These are phyloP conservation scores for Westerdykella aurantiaca DNA, from an alignment of 2,329 filamentous ascomycete species.

Conservation along the genomic window DNA sequence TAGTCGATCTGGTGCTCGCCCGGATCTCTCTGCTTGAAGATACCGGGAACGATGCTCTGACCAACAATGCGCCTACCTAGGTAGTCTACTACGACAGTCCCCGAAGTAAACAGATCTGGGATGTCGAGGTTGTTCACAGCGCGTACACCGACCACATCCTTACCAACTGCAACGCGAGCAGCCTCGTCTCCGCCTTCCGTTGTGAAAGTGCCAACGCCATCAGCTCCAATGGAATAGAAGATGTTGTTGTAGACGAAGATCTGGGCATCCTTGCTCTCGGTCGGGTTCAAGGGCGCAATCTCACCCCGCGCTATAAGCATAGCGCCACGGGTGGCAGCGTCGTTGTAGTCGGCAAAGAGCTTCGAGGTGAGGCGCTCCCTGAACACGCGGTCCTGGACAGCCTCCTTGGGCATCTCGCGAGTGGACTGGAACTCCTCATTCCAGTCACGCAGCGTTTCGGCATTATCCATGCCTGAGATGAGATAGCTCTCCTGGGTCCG, in stretches of 20 bases:
- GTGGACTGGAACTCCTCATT: constrained; percentile 99
- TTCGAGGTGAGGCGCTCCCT: constrained; percentile 90
- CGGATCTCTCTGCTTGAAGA: constrained; percentile 96
- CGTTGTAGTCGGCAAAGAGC: constrained; percentile 95
- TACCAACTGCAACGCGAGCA: constrained; percentile 89
- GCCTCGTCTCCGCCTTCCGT: constrained; percentile 96
- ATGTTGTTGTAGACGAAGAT: constrained; percentile 99
- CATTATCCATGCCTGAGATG: constrained; percentile 84
- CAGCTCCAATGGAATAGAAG: constrained; percentile 97
- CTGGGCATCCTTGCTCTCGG: constrained; percentile 84
- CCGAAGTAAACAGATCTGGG: constrained; percentile 86
- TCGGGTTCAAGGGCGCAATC: constrained; percentile 89
- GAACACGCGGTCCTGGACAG: constrained; percentile 92
- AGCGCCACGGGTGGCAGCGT: constrained; percentile 86
- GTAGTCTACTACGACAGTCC: constrained; percentile 94
- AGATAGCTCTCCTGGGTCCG: constrained; percentile 90
- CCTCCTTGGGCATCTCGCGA: constrained; percentile 86
- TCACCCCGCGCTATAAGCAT: constrained; percentile 89
- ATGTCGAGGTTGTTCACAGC: constrained; percentile 97
- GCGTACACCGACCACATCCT: constrained; percentile 90
- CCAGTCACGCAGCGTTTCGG: constrained; percentile 93
- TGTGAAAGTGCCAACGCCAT: constrained; percentile 94
- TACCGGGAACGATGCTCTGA: constrained; percentile 96
- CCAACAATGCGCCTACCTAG: constrained; percentile 94
- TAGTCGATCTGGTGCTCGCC: constrained; percentile 99